Percentiles rank a stretch among this genome's conserved stretches.
phyloP scores from a whole-genome alignment of 306 rosid species.

The Trifolium dubium region DNA sequence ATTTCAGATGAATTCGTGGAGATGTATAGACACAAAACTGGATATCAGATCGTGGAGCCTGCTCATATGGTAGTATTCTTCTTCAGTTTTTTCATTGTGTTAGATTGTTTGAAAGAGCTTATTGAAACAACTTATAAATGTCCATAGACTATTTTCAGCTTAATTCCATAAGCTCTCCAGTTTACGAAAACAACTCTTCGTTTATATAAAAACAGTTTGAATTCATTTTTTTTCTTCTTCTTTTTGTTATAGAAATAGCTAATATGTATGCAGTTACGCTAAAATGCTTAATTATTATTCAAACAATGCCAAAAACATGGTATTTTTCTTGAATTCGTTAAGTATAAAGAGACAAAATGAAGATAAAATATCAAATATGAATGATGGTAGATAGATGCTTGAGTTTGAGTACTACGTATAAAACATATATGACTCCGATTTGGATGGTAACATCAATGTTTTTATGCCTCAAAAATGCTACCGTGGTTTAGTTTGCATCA shows the following conservation, averaged over 20 bases:
- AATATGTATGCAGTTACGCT: not conserved
- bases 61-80: slow-evolving; percentile 82
- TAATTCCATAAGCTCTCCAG: not conserved
- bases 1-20: slow-evolving; percentile 81
- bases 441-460: not conserved
- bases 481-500: not conserved
- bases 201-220: not conserved
- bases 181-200: not conserved
- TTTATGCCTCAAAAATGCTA: not conserved
- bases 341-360: not conserved
- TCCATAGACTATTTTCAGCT: too few relatives aligned
- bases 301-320: slow-evolving; percentile 54
- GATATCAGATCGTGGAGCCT: slow-evolving; percentile 82
- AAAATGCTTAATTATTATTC: not conserved
- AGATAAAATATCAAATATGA: slow-evolving; percentile 15
- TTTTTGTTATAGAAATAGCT: not conserved
- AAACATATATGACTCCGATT: not conserved
- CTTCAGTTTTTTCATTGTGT: not conserved
- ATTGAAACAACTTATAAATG: too few relatives aligned
- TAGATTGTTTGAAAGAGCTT: too few relatives aligned
- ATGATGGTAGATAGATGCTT: slow-evolving; percentile 24
- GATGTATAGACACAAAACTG: slow-evolving; percentile 79
- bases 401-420: not conserved
- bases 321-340: slow-evolving; percentile 36
- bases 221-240: not conserved